A percentile compares a stretch with the other conserved stretches of the same genome.
phyloP scores from a whole-genome alignment of 352 stramenopile genomes.

The Pythium rhizo-oryzae region DNA sequence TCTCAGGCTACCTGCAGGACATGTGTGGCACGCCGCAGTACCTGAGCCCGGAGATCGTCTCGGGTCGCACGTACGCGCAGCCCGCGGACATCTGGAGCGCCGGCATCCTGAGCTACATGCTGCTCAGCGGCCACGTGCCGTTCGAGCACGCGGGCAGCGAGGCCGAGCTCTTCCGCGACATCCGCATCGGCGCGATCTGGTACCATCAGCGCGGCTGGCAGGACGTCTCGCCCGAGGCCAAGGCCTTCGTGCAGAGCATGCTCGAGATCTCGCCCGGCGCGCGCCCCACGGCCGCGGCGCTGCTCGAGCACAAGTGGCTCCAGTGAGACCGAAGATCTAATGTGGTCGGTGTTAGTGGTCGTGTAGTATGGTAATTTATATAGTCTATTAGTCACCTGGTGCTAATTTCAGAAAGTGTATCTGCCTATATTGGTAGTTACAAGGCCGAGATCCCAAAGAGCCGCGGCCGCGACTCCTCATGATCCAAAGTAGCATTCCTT shows the following conservation, averaged over 20 bases:
- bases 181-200: conserved; percentile 90
- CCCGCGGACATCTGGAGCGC: conserved; percentile 95
- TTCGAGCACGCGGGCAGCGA: conserved; percentile 60
- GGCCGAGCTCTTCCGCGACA: conserved; percentile 73
- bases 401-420: background rate
- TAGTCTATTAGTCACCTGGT: background rate
- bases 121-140: conserved; percentile 62
- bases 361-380: conserved; percentile 30
- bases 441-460: conserved; percentile 3
- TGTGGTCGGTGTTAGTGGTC: conserved; percentile 4
- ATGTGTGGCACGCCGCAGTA: conserved; percentile 97
- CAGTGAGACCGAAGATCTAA: conserved; percentile 12
- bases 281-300: conserved; percentile 53
- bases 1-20: conserved; percentile 85
- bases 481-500: conserved; percentile 4
- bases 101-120: conserved; percentile 96
- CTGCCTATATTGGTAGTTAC: background rate
- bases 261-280: conserved; percentile 85
- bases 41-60: conserved; percentile 96
- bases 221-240: conserved; percentile 73
- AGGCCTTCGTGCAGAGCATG: conserved; percentile 88
- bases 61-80: conserved; percentile 88
- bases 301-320: conserved; percentile 65
- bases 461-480: conserved; percentile 14
- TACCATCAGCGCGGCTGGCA: conserved; percentile 91